Conservation (phyloP, 306 rosid genomes). For the Calophaca sinica region DNA sequence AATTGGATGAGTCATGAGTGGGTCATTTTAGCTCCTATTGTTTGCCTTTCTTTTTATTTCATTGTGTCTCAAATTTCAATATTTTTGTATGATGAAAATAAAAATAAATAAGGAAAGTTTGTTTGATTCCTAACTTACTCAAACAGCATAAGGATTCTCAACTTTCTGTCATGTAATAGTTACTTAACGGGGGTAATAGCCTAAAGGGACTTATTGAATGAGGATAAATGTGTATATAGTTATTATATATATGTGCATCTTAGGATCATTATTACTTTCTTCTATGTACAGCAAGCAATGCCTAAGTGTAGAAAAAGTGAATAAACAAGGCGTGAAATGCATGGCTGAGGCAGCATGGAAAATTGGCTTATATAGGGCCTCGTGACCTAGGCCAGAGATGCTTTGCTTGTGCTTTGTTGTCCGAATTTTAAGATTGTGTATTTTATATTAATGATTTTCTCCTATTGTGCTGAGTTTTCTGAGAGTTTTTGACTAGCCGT, state of each 20-base stretch:
- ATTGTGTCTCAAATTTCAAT: neutral
- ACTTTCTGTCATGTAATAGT: conserved; percentile 34
- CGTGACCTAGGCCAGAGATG: conserved; percentile 47
- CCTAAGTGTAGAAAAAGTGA: conserved; percentile 40
- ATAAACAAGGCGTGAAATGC: too few relatives aligned
- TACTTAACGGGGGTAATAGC: neutral
- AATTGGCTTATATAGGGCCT: neutral
- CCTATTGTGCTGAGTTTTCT: neutral
- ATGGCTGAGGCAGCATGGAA: too few relatives aligned
- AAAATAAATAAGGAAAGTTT: neutral
- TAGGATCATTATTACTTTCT: conserved; percentile 55
- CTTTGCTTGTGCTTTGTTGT: conserved; percentile 49
- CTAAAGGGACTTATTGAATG: neutral
- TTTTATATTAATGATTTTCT: neutral
- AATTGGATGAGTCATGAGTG: too few relatives aligned
- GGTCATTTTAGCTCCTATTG: neutral
- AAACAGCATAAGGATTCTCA: conserved; percentile 40
- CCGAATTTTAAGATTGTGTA: conserved; percentile 26
- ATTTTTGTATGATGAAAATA: neutral
- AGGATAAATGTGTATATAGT: conserved; percentile 9
- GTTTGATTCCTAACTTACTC: conserved; percentile 40
- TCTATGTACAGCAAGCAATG: conserved; percentile 52
- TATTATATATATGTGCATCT: conserved; percentile 14
- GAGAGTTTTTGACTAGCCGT: too few relatives aligned
- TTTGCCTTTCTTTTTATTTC: neutral